Conservation (phyloP, 305 asterid genomes). For the Caryopteris hybrid region DNA sequence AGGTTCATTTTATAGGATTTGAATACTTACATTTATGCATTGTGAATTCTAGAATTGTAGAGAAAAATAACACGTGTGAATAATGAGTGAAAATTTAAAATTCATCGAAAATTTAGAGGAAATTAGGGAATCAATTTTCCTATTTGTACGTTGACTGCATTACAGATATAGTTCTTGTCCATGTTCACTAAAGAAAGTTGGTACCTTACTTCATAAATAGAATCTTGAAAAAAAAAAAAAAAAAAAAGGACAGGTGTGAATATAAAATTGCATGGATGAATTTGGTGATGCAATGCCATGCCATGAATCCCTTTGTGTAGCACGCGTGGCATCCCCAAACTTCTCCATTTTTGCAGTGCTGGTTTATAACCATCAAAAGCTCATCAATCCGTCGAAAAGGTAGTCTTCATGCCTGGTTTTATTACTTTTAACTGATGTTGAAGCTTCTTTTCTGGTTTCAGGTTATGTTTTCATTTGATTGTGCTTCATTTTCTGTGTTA, state of each 20-base stretch:
- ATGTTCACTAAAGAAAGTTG: too few relatives aligned
- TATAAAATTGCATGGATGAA: neutral
- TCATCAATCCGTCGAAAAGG: neutral
- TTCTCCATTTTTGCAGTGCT: neutral
- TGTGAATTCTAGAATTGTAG: too few relatives aligned
- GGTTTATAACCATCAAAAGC: neutral
- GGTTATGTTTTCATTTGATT: neutral
- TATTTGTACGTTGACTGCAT: too few relatives aligned
- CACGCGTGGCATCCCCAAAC: conserved; percentile 11
- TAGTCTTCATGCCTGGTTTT: neutral
- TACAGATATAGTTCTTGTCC: neutral
- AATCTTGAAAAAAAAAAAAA: neutral
- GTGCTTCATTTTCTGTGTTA: neutral
- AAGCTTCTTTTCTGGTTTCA: conserved; percentile 7
- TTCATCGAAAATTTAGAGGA: too few relatives aligned
- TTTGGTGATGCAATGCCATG: neutral
- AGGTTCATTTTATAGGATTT: too few relatives aligned
- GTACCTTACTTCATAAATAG: neutral
- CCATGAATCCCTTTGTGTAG: neutral
- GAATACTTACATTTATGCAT: too few relatives aligned
- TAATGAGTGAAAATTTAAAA: too few relatives aligned
- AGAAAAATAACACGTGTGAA: too few relatives aligned
- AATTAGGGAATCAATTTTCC: too few relatives aligned
- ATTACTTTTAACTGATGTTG: conserved; percentile 6
- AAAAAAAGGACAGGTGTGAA: neutral